These are phyloP conservation scores for Chlorella vulgaris DNA, from an alignment of 139 green algal species.

Conservation along the genomic window DNA sequence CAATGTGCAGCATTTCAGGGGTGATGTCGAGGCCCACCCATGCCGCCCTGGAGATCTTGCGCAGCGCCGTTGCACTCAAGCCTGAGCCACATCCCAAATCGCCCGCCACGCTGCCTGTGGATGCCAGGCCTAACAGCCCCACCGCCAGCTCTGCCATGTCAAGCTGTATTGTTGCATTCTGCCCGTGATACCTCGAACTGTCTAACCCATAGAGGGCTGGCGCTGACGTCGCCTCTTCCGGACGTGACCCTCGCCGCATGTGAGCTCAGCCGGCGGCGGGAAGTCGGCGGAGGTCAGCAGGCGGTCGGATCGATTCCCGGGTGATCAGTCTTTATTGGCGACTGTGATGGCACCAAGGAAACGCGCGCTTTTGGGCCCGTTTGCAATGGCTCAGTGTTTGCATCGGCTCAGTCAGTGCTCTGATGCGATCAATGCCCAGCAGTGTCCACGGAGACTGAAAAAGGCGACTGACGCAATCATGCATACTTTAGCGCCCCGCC, in stretches of 20 bases:
- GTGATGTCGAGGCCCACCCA: slow-evolving; percentile 95
- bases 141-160: slow-evolving; percentile 8
- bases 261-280: background rate
- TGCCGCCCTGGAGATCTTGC: slow-evolving; percentile 58
- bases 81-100: slow-evolving; percentile 97
- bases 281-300: too few relatives aligned
- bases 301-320: too few relatives aligned
- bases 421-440: too few relatives aligned
- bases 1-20: slow-evolving; percentile 69
- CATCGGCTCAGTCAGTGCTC: too few relatives aligned
- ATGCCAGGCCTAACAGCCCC: background rate
- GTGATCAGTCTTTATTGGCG: too few relatives aligned
- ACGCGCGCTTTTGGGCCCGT: too few relatives aligned
- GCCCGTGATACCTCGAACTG: background rate
- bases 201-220: background rate
- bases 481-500: too few relatives aligned
- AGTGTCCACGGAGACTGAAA: too few relatives aligned
- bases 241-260: background rate
- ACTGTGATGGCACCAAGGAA: too few relatives aligned
- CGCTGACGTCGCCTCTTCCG: background rate
- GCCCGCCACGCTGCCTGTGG: background rate
- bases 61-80: slow-evolving; percentile 71
- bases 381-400: too few relatives aligned
- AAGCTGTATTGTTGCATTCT: background rate
- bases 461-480: too few relatives aligned